Base-by-base conservation (phyloP, 2,329 filamentous ascomycete species). In the Tympanopsis confertula region DNA sequence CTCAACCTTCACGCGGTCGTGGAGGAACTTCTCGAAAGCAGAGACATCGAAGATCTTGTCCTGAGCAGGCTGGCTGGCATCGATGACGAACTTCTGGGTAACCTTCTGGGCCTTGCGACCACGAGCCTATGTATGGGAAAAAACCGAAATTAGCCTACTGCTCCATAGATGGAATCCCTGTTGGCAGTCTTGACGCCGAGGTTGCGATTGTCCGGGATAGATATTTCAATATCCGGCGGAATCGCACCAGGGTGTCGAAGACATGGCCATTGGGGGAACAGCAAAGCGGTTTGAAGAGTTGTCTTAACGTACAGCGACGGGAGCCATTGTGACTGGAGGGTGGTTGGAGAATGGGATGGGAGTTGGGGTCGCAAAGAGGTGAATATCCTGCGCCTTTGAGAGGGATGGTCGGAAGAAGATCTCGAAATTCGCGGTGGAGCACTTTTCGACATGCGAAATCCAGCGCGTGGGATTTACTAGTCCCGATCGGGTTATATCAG, bases 21-120 rank as follows among this genome's bases (percentile, higher is more conserved):
- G 88, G 48, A 98, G 85, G 84, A 98, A 98, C 81, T 96, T 96
- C 74, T 95, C 88, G 67, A 98, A 98, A 54, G 88, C 88, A 57
- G 85, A 80, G 65, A 94, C 81, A 68, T 98, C 91, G 80, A 98
- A 96, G 79, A 98, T 98, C 82, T 96, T 96, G 79, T 98, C 91
- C 73, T 79, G 85, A 55, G 88, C 88, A 58, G 91, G 91, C 73
- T 96, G 89, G 59, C 86, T 88, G 67, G 88, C 89, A 75, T 98
- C 94, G 85, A 98, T 96, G 75, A 94, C 82, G 82, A 86, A 98
- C 89, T 88, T 89, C 77, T 88, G 87, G 61, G 83, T 87, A 59
- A 80, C 67, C 78, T 88, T 88, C 60, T 59, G 60, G 57, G 59
- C 58, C 73, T 81, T 79, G 63, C 66, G 58, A 59, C 54, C 65